phyloP scores from a whole-genome alignment of 768 basidiomycete species.

The Lanmaoa pseudosensibilis region DNA sequence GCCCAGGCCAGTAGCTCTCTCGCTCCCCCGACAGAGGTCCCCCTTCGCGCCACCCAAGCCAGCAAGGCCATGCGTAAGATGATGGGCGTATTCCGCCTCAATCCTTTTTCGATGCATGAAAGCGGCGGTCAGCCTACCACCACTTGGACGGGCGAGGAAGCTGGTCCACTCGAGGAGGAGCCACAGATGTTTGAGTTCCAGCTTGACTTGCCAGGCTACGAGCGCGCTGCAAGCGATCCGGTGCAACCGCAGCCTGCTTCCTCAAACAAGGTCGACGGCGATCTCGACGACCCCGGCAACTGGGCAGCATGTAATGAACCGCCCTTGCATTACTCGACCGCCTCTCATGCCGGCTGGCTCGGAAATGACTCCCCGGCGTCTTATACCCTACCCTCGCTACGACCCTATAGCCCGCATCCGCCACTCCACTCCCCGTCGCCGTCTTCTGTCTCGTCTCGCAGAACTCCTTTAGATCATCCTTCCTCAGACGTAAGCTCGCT shows the following conservation, averaged over 20 bases:
- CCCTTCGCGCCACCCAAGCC: slow-evolving; percentile 75
- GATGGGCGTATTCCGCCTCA: slow-evolving; percentile 78
- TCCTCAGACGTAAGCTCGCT: slow-evolving; percentile 28
- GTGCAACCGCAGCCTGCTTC: slow-evolving; percentile 13
- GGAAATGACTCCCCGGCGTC: slow-evolving; percentile 29
- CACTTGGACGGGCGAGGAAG: slow-evolving; percentile 50
- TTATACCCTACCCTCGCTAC: slow-evolving; percentile 31
- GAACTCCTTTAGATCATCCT: slow-evolving; percentile 23
- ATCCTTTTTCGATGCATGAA: slow-evolving; percentile 71
- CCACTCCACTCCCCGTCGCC: slow-evolving; percentile 29
- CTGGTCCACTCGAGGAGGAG: slow-evolving; percentile 59
- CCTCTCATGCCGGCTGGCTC: slow-evolving; percentile 30
- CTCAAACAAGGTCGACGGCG: slow-evolving; percentile 10
- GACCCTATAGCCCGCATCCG: slow-evolving; percentile 29
- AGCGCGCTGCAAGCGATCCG: slow-evolving; percentile 21
- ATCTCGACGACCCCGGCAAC: slow-evolving; percentile 17
- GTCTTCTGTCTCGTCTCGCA: slow-evolving; percentile 27
- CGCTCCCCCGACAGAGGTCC: slow-evolving; percentile 63
- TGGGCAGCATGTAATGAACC: slow-evolving; percentile 29
- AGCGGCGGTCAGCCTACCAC: slow-evolving; percentile 42
- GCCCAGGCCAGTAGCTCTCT: slow-evolving; percentile 39
- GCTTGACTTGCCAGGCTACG: slow-evolving; percentile 39
- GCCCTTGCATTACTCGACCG: slow-evolving; percentile 18
- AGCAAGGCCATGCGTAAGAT: slow-evolving; percentile 66
- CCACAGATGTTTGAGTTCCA: slow-evolving; percentile 70